Evolutionary conservation across 2,329 filamentous ascomycete genomes (phyloP).

Genomic region (Cryphonectria nitschkei): DNA sequence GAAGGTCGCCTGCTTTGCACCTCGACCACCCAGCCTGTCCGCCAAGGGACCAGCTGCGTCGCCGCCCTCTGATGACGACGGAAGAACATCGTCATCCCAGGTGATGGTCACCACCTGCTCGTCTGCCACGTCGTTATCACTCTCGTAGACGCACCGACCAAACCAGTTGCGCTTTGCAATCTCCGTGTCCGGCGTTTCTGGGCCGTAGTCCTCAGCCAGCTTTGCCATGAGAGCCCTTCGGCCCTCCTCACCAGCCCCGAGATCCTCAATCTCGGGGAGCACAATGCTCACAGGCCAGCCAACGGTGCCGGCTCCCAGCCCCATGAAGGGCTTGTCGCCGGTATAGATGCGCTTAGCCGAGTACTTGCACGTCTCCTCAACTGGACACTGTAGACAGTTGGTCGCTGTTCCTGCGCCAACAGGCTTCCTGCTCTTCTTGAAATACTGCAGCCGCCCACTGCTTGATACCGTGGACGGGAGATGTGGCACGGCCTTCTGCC

Average conservation of each 20-base stretch:
- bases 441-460: constrained; percentile 76
- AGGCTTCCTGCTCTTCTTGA: constrained; percentile 77
- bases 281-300: constrained; percentile 88
- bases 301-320: constrained; percentile 67
- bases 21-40: constrained; percentile 47
- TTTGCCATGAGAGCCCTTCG: constrained; percentile 44
- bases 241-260: constrained; percentile 51
- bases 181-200: constrained; percentile 50
- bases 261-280: constrained; percentile 89
- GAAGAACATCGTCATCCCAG: constrained; percentile 74
- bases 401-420: constrained; percentile 73
- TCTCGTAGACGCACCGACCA: constrained; percentile 92
- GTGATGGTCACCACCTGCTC: constrained; percentile 87
- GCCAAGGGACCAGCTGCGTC: constrained; percentile 16
- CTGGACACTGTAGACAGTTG: constrained; percentile 82
- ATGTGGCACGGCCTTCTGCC: constrained; percentile 58
- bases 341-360: constrained; percentile 84
- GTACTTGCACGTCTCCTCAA: constrained; percentile 77
- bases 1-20: constrained; percentile 83
- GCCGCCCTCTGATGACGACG: constrained; percentile 20
- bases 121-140: constrained; percentile 91
- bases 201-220: constrained; percentile 56
- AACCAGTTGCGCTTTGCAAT: constrained; percentile 71
- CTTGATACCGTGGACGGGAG: constrained; percentile 78
- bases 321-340: constrained; percentile 58